phyloP scores from a whole-genome alignment of 1,284 basidiomycete species.

The Cystobasidiaceae sp. region DNA sequence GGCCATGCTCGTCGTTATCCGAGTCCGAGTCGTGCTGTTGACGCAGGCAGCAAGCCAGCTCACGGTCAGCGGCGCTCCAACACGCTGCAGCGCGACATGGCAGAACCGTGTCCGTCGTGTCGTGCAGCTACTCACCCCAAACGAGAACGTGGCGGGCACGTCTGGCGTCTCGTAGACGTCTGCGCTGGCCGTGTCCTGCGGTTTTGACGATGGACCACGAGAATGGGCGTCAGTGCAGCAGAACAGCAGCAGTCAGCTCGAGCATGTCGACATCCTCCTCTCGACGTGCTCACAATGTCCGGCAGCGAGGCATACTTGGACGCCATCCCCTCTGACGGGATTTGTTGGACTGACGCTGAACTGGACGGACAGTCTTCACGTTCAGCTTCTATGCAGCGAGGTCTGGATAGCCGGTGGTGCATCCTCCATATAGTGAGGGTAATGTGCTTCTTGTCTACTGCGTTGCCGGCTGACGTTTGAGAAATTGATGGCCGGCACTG shows the following conservation, averaged over 20 bases:
- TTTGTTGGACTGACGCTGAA: too few species aligned
- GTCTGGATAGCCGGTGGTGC: too few species aligned
- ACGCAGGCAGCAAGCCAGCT: not conserved
- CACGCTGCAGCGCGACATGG: not conserved
- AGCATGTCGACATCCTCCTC: not conserved
- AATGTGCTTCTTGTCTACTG: too few species aligned
- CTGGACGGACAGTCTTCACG: too few species aligned
- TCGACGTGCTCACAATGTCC: constrained; percentile 66
- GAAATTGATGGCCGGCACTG: too few species aligned
- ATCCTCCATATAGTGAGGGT: too few species aligned
- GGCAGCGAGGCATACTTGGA: constrained; percentile 81
- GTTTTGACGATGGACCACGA: not conserved
- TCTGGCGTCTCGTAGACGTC: constrained; percentile 92
- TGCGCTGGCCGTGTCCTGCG: constrained; percentile 56
- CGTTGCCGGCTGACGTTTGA: too few species aligned
- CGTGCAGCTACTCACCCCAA: constrained; percentile 1
- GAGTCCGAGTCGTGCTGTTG: constrained; percentile 39
- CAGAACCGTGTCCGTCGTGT: not conserved
- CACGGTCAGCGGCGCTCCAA: not conserved
- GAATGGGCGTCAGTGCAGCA: not conserved
- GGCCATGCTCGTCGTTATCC: constrained; percentile 30
- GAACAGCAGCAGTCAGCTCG: not conserved
- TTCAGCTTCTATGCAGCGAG: too few species aligned
- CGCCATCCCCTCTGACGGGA: constrained; percentile 22
- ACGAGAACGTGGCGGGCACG: constrained; percentile 54